A percentile compares a stretch with the other conserved stretches of the same genome.
Evolutionary conservation across 352 stramenopile species (phyloP).

Genomic region (Globisporangium rhizosaccharum): DNA sequence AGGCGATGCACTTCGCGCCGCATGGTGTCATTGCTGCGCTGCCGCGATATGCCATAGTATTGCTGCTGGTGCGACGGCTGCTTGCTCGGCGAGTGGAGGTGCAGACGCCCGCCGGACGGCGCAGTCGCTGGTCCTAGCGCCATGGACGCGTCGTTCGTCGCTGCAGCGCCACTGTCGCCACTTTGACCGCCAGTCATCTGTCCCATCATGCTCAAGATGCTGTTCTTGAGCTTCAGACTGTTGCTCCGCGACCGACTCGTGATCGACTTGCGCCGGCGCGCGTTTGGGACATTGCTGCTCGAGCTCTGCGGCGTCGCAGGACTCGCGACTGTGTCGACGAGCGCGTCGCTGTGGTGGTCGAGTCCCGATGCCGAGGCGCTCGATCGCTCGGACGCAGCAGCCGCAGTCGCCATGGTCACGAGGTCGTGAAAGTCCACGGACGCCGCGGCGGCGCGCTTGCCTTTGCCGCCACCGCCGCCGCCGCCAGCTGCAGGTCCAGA

Average conservation of each 20-base stretch:
- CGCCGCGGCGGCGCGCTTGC: slow-evolving; percentile 14
- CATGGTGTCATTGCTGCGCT: slow-evolving; percentile 33
- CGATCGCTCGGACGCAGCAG: slow-evolving; percentile 11
- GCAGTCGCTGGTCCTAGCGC: not conserved
- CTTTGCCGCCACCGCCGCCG: not conserved
- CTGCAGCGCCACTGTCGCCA: slow-evolving; percentile 20
- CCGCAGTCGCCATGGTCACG: slow-evolving; percentile 27
- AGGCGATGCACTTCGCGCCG: slow-evolving; percentile 52
- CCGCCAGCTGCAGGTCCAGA: not conserved
- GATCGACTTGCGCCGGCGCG: slow-evolving; percentile 45
- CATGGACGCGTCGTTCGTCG: slow-evolving; percentile 2
- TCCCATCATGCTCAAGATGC: slow-evolving; percentile 56
- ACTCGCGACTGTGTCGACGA: not conserved
- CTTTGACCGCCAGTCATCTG: slow-evolving; percentile 38
- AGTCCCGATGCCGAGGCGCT: not conserved
- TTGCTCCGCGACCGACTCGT: slow-evolving; percentile 62
- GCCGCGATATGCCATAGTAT: slow-evolving; percentile 5
- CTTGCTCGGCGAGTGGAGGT: slow-evolving; percentile 4
- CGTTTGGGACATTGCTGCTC: slow-evolving; percentile 28
- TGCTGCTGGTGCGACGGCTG: slow-evolving; percentile 4
- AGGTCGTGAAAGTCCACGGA: slow-evolving; percentile 52
- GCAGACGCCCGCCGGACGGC: not conserved
- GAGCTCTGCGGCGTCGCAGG: slow-evolving; percentile 4
- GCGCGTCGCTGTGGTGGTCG: not conserved
- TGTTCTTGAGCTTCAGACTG: slow-evolving; percentile 50